Evolutionary conservation across 176 grass and related monocot species (phyloP), one percentile per base, ranked within the genome.

Genomic region (Calamus simplicifolius): DNA sequence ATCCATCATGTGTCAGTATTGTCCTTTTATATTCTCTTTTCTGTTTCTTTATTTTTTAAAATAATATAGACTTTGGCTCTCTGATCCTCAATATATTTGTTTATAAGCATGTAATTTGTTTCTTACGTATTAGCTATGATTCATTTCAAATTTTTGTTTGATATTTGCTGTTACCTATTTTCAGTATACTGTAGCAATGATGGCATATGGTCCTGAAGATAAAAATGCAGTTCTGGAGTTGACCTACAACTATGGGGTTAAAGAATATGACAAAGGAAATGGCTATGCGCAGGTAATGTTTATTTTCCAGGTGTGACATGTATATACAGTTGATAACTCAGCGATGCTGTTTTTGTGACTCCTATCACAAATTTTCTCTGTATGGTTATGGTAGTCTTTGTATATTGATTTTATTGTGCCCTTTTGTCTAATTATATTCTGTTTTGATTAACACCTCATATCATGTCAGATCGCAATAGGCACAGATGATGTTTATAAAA

Each of bases 171-270:
- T 12, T 52, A 28, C 48, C 25, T 43, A 43, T 51, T 48, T 60
- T 70, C 63, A 98, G 93, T 92, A 89, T 72, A 88, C 88, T 8
- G 69, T 88, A 78, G 93, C 81, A 14, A 92, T 98, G 88, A 89
- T 98, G 88, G 93, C 88, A 89, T 98, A 98, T 80, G 88, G 93
- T 19, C 84, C 93, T 67, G 93, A 98, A 81, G 93, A 98, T 59
- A 92, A 98, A 85, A 92, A 71, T 77, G 64, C 81, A 59, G 88
- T 98, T 54, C 59, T 98, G 61, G 93, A 98, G 75, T 77, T 98
- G 76, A 98, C 88, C 12, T 89, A 92, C 61, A 98, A 98, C 68
- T 92, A 92, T 73, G 88, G 88, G 29, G 79, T 92, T 50, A 85
- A 76, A 25, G 64, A 98, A 83, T 92, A 98, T 73, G 65, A 77